A percentile compares a stretch with the other conserved stretches of the same genome.
Evolutionary conservation across 129 eudicot genomes (phyloP).

Genomic region (Artemisia tridentata): DNA sequence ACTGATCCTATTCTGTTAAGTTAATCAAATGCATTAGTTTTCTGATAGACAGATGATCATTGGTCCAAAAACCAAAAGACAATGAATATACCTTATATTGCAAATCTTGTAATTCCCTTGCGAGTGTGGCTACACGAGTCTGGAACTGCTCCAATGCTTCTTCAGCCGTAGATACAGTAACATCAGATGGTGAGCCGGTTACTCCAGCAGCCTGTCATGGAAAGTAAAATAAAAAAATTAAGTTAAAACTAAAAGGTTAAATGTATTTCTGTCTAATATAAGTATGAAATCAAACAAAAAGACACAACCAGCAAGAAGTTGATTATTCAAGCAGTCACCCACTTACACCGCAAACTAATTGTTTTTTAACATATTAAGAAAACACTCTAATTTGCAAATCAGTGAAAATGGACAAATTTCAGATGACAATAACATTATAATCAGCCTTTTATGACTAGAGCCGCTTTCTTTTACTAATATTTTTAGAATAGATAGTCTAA

Average conservation of each 20-base stretch:
- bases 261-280: background rate
- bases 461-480: too few relatives aligned
- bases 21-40: slow-evolving; percentile 17
- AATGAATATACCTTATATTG: slow-evolving; percentile 55
- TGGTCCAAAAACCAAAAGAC: background rate
- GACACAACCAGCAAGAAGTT: background rate
- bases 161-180: slow-evolving; percentile 57
- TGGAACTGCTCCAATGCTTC: slow-evolving; percentile 74
- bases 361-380: background rate
- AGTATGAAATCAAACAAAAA: background rate
- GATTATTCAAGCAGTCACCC: background rate
- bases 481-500: slow-evolving; percentile 1
- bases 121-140: slow-evolving; percentile 42
- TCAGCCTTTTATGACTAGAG: background rate
- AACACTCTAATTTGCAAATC: background rate
- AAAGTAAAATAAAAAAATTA: background rate
- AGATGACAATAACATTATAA: too few relatives aligned
- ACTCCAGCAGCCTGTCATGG: slow-evolving; percentile 69
- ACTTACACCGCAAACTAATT: background rate
- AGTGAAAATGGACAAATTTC: background rate
- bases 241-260: background rate
- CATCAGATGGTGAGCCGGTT: slow-evolving; percentile 46
- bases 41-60: background rate
- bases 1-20: slow-evolving; percentile 58
- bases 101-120: slow-evolving; percentile 62